Evolutionary conservation across 1,284 basidiomycete genomes (phyloP).

Genomic region (Mycena citricolor): DNA sequence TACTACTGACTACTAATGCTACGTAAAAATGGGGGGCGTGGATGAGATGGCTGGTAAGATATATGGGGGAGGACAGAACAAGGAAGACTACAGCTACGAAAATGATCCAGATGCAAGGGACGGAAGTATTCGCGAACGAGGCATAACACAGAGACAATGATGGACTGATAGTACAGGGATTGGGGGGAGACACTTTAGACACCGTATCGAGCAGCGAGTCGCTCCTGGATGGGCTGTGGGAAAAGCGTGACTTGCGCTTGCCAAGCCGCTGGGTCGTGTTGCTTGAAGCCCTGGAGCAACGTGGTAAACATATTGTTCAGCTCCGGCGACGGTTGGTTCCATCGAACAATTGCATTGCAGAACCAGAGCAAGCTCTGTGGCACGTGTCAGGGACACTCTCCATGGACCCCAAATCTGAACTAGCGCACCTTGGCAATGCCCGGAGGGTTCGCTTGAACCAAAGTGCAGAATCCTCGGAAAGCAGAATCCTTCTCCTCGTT

Average conservation of each 20-base stretch:
- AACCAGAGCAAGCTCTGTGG: constrained; percentile 87
- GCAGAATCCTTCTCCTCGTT: constrained; percentile 99
- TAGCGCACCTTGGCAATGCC: constrained; percentile 80
- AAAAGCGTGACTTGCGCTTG: constrained; percentile 72
- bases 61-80: constrained; percentile 20
- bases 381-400: too few relatives aligned
- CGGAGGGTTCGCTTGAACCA: constrained; percentile 91
- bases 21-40: constrained; percentile 37
- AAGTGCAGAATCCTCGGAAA: constrained; percentile 95
- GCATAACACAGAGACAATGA: constrained; percentile 7
- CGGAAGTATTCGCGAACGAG: constrained; percentile 20
- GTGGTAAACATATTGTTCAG: constrained; percentile 90
- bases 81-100: constrained; percentile 38
- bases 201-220: constrained; percentile 73
- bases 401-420: too few relatives aligned
- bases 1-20: constrained; percentile 57
- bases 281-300: constrained; percentile 82
- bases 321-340: constrained; percentile 87
- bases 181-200: constrained; percentile 42
- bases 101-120: constrained; percentile 48
- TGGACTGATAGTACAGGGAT: constrained; percentile 13
- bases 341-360: constrained; percentile 95
- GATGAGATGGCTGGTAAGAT: constrained; percentile 18
- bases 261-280: constrained; percentile 80
- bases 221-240: constrained; percentile 77